Evolutionary conservation across 2,329 filamentous ascomycete genomes (phyloP).

Genomic region (Balansia obtecta): DNA sequence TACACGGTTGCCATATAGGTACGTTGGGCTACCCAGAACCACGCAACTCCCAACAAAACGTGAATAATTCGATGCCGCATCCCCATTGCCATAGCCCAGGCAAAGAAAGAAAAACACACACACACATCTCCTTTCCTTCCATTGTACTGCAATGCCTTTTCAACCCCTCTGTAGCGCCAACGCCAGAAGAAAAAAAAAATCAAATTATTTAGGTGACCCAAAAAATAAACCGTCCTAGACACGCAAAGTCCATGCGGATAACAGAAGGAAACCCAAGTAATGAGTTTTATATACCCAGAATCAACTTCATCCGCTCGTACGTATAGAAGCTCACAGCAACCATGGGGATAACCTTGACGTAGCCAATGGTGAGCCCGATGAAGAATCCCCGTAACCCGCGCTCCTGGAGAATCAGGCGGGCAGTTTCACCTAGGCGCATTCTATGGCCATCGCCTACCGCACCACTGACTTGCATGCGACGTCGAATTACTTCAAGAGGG

Average conservation of each 20-base stretch:
- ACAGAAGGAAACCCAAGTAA: neutral
- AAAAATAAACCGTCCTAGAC: neutral
- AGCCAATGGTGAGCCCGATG: constrained; percentile 86
- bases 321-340: constrained; percentile 57
- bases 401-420: constrained; percentile 60
- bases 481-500: constrained; percentile 80
- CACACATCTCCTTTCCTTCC: neutral
- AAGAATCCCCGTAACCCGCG: constrained; percentile 74
- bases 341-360: constrained; percentile 89
- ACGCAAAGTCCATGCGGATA: neutral
- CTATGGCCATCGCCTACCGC: constrained; percentile 83
- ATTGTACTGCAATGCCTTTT: neutral
- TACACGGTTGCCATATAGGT: no score
- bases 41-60: no score
- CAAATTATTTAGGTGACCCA: neutral
- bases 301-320: constrained; percentile 50
- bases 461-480: constrained; percentile 92
- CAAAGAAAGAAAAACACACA: no score
- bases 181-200: neutral
- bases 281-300: constrained; percentile 46
- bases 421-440: constrained; percentile 68
- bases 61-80: no score
- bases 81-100: no score
- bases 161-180: neutral
- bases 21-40: no score